A percentile compares a stretch with the other conserved stretches of the same genome.
Evolutionary conservation across 164 flowering plant species (phyloP).

Genomic region (Cinnamomum micranthum): DNA sequence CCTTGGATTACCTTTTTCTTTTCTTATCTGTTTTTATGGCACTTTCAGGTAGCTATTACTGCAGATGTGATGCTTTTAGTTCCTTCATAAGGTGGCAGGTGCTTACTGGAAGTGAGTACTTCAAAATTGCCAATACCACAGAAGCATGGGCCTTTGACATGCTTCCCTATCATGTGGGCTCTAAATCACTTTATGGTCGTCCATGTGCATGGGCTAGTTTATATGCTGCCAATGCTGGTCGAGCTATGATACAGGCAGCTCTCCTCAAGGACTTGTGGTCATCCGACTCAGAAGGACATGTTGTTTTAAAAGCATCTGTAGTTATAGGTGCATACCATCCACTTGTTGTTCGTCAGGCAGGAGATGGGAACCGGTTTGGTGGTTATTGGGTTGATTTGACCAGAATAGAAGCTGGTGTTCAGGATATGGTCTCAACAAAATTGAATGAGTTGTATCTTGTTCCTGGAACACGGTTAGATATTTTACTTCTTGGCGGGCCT

Average conservation of each 20-base stretch:
- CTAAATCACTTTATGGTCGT: slow-evolving; percentile 30
- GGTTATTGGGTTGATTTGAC: slow-evolving; percentile 70
- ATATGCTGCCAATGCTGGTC: slow-evolving; percentile 64
- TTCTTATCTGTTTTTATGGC: not conserved
- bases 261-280: slow-evolving; percentile 45
- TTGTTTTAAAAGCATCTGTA: slow-evolving; percentile 52
- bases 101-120: slow-evolving; percentile 52
- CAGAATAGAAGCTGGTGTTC: slow-evolving; percentile 29
- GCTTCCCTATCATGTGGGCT: slow-evolving; percentile 10
- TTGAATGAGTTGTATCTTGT: slow-evolving; percentile 60
- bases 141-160: slow-evolving; percentile 24
- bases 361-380: slow-evolving; percentile 83
- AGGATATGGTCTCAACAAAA: slow-evolving; percentile 15
- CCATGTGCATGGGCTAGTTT: slow-evolving; percentile 73
- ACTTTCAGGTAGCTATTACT: slow-evolving; percentile 54
- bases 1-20: not conserved
- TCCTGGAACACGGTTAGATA: slow-evolving; percentile 68
- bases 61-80: slow-evolving; percentile 79
- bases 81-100: slow-evolving; percentile 59
- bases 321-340: slow-evolving; percentile 66
- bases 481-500: slow-evolving; percentile 81
- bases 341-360: slow-evolving; percentile 52
- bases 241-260: slow-evolving; percentile 64
- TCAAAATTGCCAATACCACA: slow-evolving; percentile 49
- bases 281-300: slow-evolving; percentile 37